phyloP scores from a whole-genome alignment of 2,329 filamentous ascomycete species.

The Amauroascus verrucosus region DNA sequence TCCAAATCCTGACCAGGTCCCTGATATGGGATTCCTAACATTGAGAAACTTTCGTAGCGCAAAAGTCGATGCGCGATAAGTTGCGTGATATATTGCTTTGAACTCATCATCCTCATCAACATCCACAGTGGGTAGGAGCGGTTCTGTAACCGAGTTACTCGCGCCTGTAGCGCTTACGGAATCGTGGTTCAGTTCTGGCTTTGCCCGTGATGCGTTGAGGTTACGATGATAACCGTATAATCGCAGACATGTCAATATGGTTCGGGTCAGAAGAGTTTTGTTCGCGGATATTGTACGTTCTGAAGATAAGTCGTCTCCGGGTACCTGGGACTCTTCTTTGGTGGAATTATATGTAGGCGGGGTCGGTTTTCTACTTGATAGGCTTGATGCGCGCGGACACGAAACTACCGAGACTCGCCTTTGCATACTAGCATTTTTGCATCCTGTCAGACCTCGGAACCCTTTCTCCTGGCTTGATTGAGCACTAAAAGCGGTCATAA shows the following conservation, averaged over 20 bases:
- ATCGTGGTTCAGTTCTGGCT: neutral
- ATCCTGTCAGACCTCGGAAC: neutral
- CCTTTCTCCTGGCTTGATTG: neutral
- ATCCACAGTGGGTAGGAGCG: conserved; percentile 3
- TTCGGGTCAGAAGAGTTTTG: conserved; percentile 34
- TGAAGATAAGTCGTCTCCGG: neutral
- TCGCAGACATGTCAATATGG: conserved; percentile 36
- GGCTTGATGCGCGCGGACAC: conserved; percentile 1
- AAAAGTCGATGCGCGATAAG: conserved; percentile 36
- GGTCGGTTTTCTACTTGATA: conserved; percentile 4
- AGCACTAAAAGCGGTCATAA: neutral
- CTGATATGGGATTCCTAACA: conserved; percentile 10
- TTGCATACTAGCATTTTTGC: neutral
- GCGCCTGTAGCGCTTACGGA: too few relatives aligned
- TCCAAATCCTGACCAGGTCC: neutral
- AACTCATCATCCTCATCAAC: conserved; percentile 33
- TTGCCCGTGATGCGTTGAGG: neutral
- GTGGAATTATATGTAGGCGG: neutral
- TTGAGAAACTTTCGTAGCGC: conserved; percentile 34
- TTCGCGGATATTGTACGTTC: conserved; percentile 26
- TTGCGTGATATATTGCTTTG: conserved; percentile 37
- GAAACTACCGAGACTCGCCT: neutral
- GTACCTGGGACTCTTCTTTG: neutral
- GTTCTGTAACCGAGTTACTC: neutral
- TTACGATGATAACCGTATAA: conserved; percentile 34